Evolutionary conservation across 2,329 filamentous ascomycete genomes (phyloP), one percentile per base, ranked within the genome.

Genomic region (Cryphonectria naterciae): DNA sequence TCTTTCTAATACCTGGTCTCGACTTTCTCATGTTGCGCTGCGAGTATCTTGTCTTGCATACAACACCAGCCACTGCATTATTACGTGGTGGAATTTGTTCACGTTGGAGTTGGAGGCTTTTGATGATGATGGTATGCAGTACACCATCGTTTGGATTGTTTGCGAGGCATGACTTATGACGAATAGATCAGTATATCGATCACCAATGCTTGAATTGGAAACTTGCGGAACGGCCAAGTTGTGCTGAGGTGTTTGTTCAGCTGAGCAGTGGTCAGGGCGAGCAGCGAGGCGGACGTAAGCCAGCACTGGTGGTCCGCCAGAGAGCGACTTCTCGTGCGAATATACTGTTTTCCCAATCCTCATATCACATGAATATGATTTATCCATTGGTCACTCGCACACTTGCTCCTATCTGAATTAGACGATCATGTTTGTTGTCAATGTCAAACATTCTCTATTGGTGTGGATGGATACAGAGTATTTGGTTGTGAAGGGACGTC

Each of bases 61-160:
- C 61, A n/a, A 62, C 32, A 54, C 28, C 54, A 61, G 65, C 15
- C 28, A 37, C 43, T 46, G 63, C 46, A 54, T 54, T 32, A 35
- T 54, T 65, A 35, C 32, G 43, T 65, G 43, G 64, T 54, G 46
- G 43, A 28, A 49, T 49, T 41, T 65, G 46, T 65, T 65, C 7
- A 37, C 19, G 39, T 64, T 64, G 61, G 61, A 64, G 61, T 64
- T 64, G 25, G 39, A 25, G 61, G 39, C 32, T 19, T 17, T 28
- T 64, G 43, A 37, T 65, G 64, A 65, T 54, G 63, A 32, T 7
- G 62, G 64, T 32, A 17, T 54, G 22, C 28, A 54, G 46, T 37
- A 65, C 64, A 65, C 64, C 32, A 17, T 54, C 46, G 22, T 37
- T 54, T 35, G 64, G 64, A 54, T 39, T 56, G 64, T 54, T 49